A percentile compares a stretch with the other conserved stretches of the same genome.
phyloP scores from a whole-genome alignment of 805 yeast genomes.

The Metschnikowia shivogae region DNA sequence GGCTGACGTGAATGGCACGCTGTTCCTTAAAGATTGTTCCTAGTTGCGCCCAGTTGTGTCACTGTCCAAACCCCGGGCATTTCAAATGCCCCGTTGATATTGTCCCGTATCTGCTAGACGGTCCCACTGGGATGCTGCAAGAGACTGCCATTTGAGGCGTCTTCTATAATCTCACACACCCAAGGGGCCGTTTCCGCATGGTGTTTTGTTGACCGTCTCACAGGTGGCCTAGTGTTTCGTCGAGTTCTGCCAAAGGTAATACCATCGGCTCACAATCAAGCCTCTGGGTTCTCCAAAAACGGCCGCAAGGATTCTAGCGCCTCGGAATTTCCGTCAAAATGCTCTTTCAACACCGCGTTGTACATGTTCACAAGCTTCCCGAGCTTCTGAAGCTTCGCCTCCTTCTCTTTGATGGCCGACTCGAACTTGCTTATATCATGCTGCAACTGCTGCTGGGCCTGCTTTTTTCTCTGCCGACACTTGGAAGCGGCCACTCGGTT shows the following conservation, averaged over 20 bases:
- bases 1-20: no score
- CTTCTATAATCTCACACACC: no score
- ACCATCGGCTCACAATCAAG: not conserved
- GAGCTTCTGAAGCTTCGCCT: conserved; percentile 19
- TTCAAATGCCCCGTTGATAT: no score
- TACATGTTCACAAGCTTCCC: conserved; percentile 20
- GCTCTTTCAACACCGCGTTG: conserved; percentile 17
- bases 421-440: conserved; percentile 51
- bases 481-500: conserved; percentile 67
- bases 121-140: no score
- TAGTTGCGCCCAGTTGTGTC: no score
- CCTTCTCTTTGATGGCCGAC: conserved; percentile 35
- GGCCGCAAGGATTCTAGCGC: conserved; percentile 14
- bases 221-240: no score
- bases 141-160: no score
- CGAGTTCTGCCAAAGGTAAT: not conserved
- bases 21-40: no score
- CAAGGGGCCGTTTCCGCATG: no score
- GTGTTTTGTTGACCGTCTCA: no score
- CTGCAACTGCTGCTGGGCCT: conserved; percentile 64
- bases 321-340: conserved; percentile 13
- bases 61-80: no score
- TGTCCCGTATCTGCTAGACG: no score
- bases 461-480: conserved; percentile 64
- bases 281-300: conserved; percentile 4